Conservation (phyloP, 768 basidiomycete species). For the Leccinellum luteum region DNA sequence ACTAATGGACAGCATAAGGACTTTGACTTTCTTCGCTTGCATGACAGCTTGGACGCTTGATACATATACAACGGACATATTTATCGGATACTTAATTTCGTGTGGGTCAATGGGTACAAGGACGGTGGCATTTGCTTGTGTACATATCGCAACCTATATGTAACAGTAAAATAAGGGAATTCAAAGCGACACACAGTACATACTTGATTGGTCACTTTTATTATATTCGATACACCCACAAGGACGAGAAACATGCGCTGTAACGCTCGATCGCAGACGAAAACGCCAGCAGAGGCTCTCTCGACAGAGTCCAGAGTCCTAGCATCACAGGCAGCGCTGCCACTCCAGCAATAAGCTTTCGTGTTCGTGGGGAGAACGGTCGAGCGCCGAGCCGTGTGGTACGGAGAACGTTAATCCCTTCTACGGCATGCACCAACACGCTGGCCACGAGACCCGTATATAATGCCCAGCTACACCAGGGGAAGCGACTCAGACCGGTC, state of each 20-base stretch:
- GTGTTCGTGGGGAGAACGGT: conserved; percentile 16
- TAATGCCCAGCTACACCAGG: conserved; percentile 55
- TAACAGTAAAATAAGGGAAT: background rate
- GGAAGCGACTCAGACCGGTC: conserved; percentile 60
- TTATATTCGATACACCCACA: conserved; percentile 44
- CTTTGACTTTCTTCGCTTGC: background rate
- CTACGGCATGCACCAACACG: conserved; percentile 57
- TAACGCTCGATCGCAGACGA: conserved; percentile 50
- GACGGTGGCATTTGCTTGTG: background rate
- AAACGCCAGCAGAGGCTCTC: conserved; percentile 58
- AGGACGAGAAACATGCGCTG: conserved; percentile 45
- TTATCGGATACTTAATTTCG: background rate
- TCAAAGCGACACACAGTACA: background rate
- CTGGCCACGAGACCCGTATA: conserved; percentile 61
- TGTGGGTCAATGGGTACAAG: background rate
- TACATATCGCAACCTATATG: background rate
- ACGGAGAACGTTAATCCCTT: conserved; percentile 57
- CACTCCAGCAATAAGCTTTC: conserved; percentile 32
- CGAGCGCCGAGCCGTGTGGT: conserved; percentile 38
- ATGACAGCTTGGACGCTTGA: background rate
- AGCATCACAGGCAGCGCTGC: conserved; percentile 50
- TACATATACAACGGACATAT: background rate
- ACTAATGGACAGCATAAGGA: background rate
- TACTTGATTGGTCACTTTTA: background rate
- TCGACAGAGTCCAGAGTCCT: conserved; percentile 52